Evolutionary conservation across 2,329 filamentous ascomycete species (phyloP).

Genomic region (Bipolaris bicolor): DNA sequence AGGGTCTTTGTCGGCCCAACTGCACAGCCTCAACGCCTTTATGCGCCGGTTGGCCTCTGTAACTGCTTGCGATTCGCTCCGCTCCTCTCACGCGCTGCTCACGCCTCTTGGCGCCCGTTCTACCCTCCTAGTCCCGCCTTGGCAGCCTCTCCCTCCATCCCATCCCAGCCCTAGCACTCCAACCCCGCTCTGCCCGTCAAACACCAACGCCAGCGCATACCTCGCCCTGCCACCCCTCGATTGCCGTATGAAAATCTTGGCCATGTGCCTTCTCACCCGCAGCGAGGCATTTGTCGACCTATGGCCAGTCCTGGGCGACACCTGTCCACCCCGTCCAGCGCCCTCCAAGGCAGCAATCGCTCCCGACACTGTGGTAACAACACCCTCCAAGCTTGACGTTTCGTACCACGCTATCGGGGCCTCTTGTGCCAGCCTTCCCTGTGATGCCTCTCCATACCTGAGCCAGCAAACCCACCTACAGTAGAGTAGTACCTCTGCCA

Average conservation of each 20-base stretch:
- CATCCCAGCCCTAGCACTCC: constrained; percentile 1
- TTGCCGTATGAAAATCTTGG: constrained; percentile 13
- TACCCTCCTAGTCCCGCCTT: constrained; percentile 25
- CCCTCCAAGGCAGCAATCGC: constrained; percentile 16
- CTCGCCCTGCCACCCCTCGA: not conserved
- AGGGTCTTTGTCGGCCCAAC: constrained; percentile 16
- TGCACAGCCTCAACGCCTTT: constrained; percentile 45
- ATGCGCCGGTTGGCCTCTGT: constrained; percentile 28
- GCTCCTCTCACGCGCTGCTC: constrained; percentile 19
- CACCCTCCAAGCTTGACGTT: constrained; percentile 16
- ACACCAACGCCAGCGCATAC: constrained; percentile 9
- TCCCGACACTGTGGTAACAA: constrained; percentile 27
- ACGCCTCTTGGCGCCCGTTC: constrained; percentile 13
- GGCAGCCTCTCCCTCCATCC: not conserved
- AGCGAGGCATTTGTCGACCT: constrained; percentile 20
- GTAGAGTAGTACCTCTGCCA: constrained; percentile 9
- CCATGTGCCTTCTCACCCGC: constrained; percentile 12
- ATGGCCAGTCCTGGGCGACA: constrained; percentile 1
- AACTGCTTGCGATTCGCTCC: constrained; percentile 26
- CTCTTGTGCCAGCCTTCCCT: constrained; percentile 17
- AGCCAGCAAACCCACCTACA: constrained; percentile 17
- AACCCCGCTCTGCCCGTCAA: constrained; percentile 13
- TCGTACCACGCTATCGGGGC: constrained; percentile 1
- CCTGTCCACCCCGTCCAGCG: constrained; percentile 24
- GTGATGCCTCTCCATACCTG: constrained; percentile 16